These are phyloP conservation scores for Neofusicoccum umdonicola DNA, from an alignment of 2,329 filamentous ascomycete species.

Conservation along the genomic window DNA sequence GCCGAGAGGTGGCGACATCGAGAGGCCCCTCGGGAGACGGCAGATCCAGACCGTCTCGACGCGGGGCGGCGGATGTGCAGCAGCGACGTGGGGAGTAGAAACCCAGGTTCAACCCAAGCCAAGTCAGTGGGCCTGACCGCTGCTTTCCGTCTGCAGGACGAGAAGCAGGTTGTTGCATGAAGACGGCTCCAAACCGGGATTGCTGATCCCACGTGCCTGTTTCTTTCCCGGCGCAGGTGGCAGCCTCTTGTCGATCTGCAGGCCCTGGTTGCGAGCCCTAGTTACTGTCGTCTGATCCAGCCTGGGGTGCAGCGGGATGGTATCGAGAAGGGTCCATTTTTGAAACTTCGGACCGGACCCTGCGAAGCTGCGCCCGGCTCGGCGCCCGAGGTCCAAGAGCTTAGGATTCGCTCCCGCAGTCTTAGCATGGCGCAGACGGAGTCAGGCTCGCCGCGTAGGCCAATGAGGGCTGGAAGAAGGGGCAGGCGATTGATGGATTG, in stretches of 20 bases:
- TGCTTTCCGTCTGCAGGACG: not conserved
- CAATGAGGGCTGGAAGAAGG: not conserved
- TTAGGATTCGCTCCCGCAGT: not conserved
- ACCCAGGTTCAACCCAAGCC: not conserved
- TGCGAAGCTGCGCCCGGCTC: not conserved
- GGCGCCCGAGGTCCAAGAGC: not conserved
- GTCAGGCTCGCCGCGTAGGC: not conserved
- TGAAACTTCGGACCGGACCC: not conserved
- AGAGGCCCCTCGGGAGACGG: not conserved
- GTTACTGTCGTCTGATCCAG: not conserved
- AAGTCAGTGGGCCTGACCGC: not conserved
- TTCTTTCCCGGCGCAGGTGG: not conserved
- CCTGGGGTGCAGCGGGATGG: not conserved
- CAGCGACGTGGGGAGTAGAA: not conserved
- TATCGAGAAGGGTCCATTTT: not conserved
- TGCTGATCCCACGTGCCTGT: not conserved
- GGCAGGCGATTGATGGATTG: not conserved
- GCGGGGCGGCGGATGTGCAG: not conserved
- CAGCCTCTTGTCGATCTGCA: not conserved
- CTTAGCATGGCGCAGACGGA: not conserved
- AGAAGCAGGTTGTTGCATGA: not conserved
- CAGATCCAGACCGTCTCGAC: not conserved
- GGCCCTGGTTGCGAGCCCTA: not conserved
- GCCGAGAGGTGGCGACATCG: not conserved
- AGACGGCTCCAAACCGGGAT: not conserved